Conservation (phyloP, 2,329 filamentous ascomycete species). For the Hymenoscyphus linearis region DNA sequence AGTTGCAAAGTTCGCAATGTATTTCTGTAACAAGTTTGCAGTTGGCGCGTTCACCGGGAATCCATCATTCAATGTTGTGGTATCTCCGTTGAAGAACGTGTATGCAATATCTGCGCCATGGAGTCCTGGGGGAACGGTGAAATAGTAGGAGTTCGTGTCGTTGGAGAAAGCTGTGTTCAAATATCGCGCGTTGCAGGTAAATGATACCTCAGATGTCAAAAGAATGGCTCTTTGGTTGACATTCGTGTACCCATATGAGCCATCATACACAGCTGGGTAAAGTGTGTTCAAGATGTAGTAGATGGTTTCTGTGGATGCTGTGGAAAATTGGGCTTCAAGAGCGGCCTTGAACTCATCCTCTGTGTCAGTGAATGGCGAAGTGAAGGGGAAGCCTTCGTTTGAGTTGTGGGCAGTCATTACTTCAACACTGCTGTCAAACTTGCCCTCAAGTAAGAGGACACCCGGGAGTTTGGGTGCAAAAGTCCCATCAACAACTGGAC, state of each 20-base stretch:
- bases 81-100: conserved; percentile 44
- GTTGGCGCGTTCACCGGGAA: conserved; percentile 29
- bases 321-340: conserved; percentile 17
- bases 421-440: conserved; percentile 36
- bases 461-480: conserved; percentile 43
- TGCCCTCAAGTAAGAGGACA: conserved; percentile 37
- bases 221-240: conserved; percentile 39
- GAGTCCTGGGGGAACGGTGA: conserved; percentile 45
- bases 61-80: conserved; percentile 20
- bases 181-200: conserved; percentile 48
- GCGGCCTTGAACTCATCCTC: conserved; percentile 11
- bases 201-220: conserved; percentile 39
- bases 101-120: conserved; percentile 49
- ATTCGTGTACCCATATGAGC: conserved; percentile 39
- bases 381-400: conserved; percentile 13
- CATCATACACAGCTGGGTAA: conserved; percentile 45
- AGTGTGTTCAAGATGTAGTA: conserved; percentile 38
- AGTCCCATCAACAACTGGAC: conserved; percentile 43
- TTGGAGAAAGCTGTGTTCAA: conserved; percentile 42
- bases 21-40: conserved; percentile 34
- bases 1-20: conserved; percentile 33
- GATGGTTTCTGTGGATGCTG: conserved; percentile 14
- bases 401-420: conserved; percentile 10
- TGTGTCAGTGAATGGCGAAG: conserved; percentile 27
- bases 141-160: conserved; percentile 46